Conservation (phyloP, 306 rosid species). For the Dalbergia oliveri region DNA sequence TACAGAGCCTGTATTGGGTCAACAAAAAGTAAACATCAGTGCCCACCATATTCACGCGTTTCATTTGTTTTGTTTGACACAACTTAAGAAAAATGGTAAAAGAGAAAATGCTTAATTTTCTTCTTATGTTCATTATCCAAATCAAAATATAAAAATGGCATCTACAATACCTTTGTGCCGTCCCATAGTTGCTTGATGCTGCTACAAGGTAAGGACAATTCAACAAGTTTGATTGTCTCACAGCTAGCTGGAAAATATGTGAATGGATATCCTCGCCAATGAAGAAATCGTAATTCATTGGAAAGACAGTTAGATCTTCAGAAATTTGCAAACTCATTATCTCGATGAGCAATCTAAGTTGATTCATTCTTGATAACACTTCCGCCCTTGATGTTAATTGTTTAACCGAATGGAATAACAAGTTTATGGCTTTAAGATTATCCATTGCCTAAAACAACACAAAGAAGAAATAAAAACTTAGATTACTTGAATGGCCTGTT, state of each 20-base stretch:
- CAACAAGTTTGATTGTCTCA: conserved; percentile 31
- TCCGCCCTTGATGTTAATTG: background rate
- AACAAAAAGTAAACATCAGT: background rate
- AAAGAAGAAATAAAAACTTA: background rate
- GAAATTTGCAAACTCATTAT: background rate
- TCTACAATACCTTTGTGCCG: conserved; percentile 9
- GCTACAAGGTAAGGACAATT: background rate
- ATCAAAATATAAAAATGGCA: background rate
- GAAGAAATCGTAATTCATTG: conserved; percentile 16
- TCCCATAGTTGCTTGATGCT: conserved; percentile 33
- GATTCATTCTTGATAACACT: conserved; percentile 32
- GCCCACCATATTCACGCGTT: too few relatives aligned
- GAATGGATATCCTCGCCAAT: conserved; percentile 25
- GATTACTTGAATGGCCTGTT: background rate
- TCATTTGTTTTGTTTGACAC: too few relatives aligned
- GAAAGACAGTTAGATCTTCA: conserved; percentile 21
- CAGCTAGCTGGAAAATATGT: conserved; percentile 27
- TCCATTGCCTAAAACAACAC: conserved; percentile 14
- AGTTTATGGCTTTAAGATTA: conserved; percentile 6
- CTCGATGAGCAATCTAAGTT: conserved; percentile 26
- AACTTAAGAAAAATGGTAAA: too few relatives aligned
- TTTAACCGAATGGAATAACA: fast-evolving
- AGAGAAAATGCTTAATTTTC: background rate
- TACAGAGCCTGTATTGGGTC: background rate
- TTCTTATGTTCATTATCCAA: background rate